Conservation (phyloP, 2,329 filamentous ascomycete species). For the Pyricularia pennisetigena region DNA sequence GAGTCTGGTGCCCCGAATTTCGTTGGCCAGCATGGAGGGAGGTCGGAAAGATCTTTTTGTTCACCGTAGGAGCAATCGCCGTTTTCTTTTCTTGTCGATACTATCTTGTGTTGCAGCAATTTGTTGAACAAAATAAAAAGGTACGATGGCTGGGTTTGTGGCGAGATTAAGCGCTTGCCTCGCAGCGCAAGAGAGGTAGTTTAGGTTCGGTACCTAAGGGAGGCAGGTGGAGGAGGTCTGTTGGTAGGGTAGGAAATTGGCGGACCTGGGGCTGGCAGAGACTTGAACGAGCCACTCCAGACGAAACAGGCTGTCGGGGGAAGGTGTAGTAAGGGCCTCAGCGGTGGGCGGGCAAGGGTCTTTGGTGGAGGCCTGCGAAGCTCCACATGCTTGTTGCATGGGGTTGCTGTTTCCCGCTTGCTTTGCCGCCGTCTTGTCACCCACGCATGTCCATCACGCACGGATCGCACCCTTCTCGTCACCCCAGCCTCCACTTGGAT, state of each 20-base stretch:
- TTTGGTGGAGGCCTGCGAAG: not conserved
- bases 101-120: not conserved
- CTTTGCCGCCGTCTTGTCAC: not conserved
- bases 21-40: slow-evolving; percentile 4
- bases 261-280: not conserved
- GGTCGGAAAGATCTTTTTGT: not conserved
- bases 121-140: not conserved
- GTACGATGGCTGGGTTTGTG: not conserved
- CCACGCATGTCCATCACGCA: not conserved
- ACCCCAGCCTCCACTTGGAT: not conserved
- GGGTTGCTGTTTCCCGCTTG: not conserved
- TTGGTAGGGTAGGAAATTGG: not conserved
- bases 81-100: not conserved
- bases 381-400: not conserved
- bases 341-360: not conserved
- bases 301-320: not conserved
- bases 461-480: not conserved
- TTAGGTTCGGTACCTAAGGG: not conserved
- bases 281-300: not conserved
- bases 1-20: slow-evolving; percentile 3
- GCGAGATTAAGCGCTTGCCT: not conserved
- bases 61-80: not conserved
- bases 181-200: not conserved
- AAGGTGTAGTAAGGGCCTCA: not conserved
- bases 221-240: not conserved